These are phyloP conservation scores for Saccharomycopsis phalli DNA, from an alignment of 1,139 yeast genomes.

Conservation along the genomic window DNA sequence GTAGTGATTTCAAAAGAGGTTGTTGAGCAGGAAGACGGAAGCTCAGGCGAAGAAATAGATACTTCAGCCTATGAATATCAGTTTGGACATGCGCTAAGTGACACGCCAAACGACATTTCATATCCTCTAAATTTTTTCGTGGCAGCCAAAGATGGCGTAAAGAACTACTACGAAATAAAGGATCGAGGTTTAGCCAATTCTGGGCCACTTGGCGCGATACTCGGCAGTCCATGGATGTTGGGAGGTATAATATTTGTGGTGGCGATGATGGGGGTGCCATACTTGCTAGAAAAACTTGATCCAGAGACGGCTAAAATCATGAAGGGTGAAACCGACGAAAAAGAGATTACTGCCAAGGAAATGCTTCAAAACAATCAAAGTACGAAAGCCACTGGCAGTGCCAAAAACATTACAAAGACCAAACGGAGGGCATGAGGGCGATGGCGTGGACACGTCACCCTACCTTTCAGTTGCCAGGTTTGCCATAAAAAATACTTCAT, in stretches of 20 bases:
- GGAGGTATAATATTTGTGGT: slow-evolving; percentile 12
- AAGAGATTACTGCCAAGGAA: too few relatives aligned
- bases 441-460: neutral
- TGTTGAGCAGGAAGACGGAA: slow-evolving; percentile 9
- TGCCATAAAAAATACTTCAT: too few relatives aligned
- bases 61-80: slow-evolving; percentile 10
- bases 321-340: too few relatives aligned
- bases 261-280: slow-evolving; percentile 11
- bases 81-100: slow-evolving; percentile 10
- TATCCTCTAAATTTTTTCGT: slow-evolving; percentile 12
- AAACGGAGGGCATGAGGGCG: neutral
- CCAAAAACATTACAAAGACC: neutral
- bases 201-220: slow-evolving; percentile 18
- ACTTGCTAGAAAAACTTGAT: slow-evolving; percentile 15
- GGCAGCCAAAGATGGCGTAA: slow-evolving; percentile 5
- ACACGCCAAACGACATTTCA: slow-evolving; percentile 4
- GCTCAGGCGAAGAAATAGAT: slow-evolving; percentile 1
- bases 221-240: slow-evolving; percentile 13
- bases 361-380: too few relatives aligned
- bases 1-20: slow-evolving; percentile 7
- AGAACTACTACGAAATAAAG: slow-evolving; percentile 15
- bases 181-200: slow-evolving; percentile 19
- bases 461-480: too few relatives aligned
- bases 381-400: too few relatives aligned
- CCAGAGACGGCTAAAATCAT: slow-evolving; percentile 17